Evolutionary conservation across 176 grass and related monocot species (phyloP), one percentile per base, ranked within the genome.

Genomic region (Urochloa ruziziensis): DNA sequence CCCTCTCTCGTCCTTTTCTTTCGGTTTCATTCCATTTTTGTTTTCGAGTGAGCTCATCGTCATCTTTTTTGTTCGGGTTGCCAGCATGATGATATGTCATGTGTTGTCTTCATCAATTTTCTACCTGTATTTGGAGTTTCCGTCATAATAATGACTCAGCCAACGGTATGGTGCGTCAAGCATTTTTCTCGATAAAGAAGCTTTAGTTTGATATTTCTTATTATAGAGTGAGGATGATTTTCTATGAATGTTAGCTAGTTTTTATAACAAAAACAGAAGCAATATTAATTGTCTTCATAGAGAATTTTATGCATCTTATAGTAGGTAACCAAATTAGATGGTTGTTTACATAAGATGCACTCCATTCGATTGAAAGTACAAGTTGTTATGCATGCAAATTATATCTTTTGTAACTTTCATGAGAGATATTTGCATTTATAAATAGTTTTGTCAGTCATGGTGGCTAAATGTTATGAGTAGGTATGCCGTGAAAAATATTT

Each of bases 1-100:
- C 88, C 53, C 66, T 70, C 79, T 70, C 69, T 82, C 66, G 79
- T 86, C 84, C 69, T 86, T 83, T 74, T 73, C 80, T 79, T 79
- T 62, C 69, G 30, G 69, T 85, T 83, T 79, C 74, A 19, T 85
- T 83, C 80, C 39, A 37, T 86, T 78, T 83, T 90, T 83, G 59
- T 87, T 83, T 72, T 74, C 61, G 59, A 14, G 30, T 83, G 74
- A 86, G 60, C 84, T 90, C 79, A 74, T 79, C 40, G n/a, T 58
- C 80, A 57, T 86, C 48, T 78, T 73, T 79, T 78, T 66, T 40
- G 53, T 68, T 68, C 21, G 74, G 84, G 30, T 72, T 83, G 73
- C 30, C 65, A 37, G 47, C 86, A 78, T 57, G 79, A 81, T 81
- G 63, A 73, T 82, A 76, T 63, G 47, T 58, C 58, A 49, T 79